These are phyloP conservation scores for Trifolium repens DNA, from an alignment of 306 rosid species.

Conservation along the genomic window DNA sequence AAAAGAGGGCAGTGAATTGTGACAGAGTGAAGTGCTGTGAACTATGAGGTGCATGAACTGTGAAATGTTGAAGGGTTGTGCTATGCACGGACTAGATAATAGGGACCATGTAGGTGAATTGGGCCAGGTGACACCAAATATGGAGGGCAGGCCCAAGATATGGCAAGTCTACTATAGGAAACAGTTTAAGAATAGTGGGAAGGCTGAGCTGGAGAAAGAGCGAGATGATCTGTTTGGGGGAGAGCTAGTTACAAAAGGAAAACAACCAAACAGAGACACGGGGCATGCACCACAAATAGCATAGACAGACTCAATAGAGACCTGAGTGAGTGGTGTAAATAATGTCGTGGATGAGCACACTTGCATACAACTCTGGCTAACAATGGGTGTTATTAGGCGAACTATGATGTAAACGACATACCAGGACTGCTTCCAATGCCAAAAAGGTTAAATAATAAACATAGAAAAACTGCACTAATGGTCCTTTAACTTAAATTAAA, in stretches of 20 bases:
- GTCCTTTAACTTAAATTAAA: too few relatives aligned
- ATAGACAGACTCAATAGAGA: background rate
- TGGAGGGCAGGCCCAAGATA: background rate
- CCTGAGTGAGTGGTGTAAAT: background rate
- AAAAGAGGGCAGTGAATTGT: background rate
- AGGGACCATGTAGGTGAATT: background rate
- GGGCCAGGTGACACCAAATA: background rate
- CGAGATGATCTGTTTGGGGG: background rate
- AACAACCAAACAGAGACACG: background rate
- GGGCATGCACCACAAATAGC: background rate
- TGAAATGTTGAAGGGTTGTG: background rate
- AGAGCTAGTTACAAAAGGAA: background rate
- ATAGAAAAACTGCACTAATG: too few relatives aligned
- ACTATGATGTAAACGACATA: background rate
- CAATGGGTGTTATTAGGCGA: background rate
- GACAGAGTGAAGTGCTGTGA: background rate
- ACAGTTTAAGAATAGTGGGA: background rate
- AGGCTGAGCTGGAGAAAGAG: background rate
- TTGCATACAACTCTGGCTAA: background rate
- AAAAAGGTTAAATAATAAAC: too few relatives aligned
- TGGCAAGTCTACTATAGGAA: background rate
- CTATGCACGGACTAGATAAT: background rate
- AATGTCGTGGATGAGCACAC: background rate
- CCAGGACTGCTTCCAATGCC: too few relatives aligned
- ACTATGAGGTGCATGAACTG: slow-evolving; percentile 4